Evolutionary conservation across 305 asterid species (phyloP).

Genomic region (Fraxinus xanthoxyloides): DNA sequence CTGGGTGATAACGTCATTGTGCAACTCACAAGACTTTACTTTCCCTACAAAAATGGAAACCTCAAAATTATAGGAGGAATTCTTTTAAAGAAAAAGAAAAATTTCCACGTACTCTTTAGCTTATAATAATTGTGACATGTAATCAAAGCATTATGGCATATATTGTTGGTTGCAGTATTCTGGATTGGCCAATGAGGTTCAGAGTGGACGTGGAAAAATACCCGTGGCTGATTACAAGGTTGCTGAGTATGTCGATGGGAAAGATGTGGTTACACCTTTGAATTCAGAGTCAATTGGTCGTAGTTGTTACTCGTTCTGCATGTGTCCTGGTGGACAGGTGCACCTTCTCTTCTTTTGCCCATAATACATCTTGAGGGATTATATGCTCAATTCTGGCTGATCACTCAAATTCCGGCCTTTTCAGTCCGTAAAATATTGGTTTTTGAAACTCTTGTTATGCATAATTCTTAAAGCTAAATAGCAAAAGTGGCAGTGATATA

Average conservation of each 20-base stretch:
- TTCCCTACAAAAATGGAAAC: background rate
- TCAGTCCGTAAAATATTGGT: background rate
- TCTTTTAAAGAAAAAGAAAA: background rate
- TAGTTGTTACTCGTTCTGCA: slow-evolving; percentile 96
- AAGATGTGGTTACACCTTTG: slow-evolving; percentile 28
- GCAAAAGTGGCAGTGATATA: background rate
- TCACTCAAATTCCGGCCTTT: background rate
- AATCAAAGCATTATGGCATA: slow-evolving; percentile 4
- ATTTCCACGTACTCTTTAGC: background rate
- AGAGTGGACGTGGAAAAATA: slow-evolving; percentile 79
- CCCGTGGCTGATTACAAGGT: slow-evolving; percentile 98
- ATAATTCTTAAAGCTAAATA: background rate
- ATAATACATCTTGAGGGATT: background rate
- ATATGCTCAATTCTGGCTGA: background rate
- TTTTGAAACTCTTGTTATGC: background rate
- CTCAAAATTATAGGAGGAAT: background rate
- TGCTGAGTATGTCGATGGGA: slow-evolving; percentile 53
- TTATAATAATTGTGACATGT: background rate
- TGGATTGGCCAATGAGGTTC: slow-evolving; percentile 76
- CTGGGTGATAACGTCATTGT: background rate
- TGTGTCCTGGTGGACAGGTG: slow-evolving; percentile 99
- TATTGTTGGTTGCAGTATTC: slow-evolving; percentile 58
- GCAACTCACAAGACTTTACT: background rate
- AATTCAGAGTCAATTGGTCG: slow-evolving; percentile 42
- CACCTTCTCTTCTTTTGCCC: background rate